Conservation (phyloP, 2,329 filamentous ascomycete genomes). For the Clonostachys byssicola region DNA sequence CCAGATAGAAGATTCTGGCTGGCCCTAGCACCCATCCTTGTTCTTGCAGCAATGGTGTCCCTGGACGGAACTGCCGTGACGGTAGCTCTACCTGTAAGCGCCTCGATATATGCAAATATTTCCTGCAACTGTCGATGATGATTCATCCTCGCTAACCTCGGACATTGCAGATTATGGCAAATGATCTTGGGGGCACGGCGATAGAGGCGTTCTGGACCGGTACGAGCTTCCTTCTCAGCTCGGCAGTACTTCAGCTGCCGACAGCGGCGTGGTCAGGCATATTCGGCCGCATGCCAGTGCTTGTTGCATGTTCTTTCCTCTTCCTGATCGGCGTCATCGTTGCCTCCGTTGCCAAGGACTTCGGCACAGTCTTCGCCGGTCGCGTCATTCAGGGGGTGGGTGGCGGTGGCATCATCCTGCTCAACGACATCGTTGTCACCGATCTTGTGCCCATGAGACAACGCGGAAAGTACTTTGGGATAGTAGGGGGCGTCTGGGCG, state of each 20-base stretch:
- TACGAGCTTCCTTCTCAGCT: slow-evolving; percentile 25
- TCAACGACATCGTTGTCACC: slow-evolving; percentile 22
- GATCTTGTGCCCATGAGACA: slow-evolving; percentile 45
- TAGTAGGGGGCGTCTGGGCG: slow-evolving; percentile 20
- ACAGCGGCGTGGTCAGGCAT: slow-evolving; percentile 43
- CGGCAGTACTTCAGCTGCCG: slow-evolving; percentile 34
- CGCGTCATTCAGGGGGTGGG: slow-evolving; percentile 43
- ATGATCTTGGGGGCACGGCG: slow-evolving; percentile 16
- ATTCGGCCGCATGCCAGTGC: slow-evolving; percentile 40
- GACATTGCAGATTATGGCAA: not conserved
- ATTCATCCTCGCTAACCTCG: too few relatives aligned
- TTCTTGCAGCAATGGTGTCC: not conserved
- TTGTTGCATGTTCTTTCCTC: slow-evolving; percentile 32
- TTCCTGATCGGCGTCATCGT: slow-evolving; percentile 50
- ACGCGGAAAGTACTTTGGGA: slow-evolving; percentile 31
- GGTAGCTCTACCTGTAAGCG: not conserved
- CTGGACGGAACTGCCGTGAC: not conserved
- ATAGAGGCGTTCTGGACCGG: slow-evolving; percentile 67
- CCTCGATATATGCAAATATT: not conserved
- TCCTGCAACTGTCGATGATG: too few relatives aligned
- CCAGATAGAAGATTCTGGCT: not conserved
- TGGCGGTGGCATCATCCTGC: slow-evolving; percentile 23
- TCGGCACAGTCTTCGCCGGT: slow-evolving; percentile 42
- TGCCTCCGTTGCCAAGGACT: slow-evolving; percentile 37
- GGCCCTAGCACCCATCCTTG: not conserved